phyloP scores from a whole-genome alignment of 805 yeast species.

The Wickerhamiella hasegawae region DNA sequence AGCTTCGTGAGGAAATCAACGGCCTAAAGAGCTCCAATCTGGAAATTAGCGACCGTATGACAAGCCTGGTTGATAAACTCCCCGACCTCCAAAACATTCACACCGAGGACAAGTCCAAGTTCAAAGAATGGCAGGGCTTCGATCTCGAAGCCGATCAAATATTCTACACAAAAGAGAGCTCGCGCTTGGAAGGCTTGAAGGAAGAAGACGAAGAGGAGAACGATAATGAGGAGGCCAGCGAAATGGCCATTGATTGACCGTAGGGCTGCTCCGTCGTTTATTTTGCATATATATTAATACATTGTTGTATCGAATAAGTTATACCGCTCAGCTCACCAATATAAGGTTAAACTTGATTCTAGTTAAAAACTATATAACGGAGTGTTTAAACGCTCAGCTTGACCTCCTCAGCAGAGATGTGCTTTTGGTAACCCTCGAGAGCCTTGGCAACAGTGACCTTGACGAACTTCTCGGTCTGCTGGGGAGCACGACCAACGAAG shows the following conservation, averaged over 20 bases:
- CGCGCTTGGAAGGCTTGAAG: not conserved
- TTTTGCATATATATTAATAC: not conserved
- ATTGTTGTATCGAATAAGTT: too few relatives aligned
- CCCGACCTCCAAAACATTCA: too few relatives aligned
- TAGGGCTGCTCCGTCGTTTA: not conserved
- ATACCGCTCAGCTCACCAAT: too few relatives aligned
- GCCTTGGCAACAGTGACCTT: constrained; percentile 73
- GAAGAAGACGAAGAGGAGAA: not conserved
- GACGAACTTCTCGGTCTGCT: constrained; percentile 90
- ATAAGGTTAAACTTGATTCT: too few relatives aligned
- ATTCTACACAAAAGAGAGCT: not conserved
- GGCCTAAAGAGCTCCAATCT: constrained; percentile 26
- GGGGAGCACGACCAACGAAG: constrained; percentile 96
- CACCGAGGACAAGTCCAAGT: not conserved
- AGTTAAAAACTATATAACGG: not conserved
- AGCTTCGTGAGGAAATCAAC: constrained; percentile 15
- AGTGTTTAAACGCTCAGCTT: constrained; percentile 53
- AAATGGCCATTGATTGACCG: not conserved
- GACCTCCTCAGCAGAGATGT: constrained; percentile 51
- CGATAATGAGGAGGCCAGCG: not conserved
- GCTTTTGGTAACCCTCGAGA: constrained; percentile 44
- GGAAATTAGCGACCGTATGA: constrained; percentile 21
- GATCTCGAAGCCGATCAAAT: not conserved
- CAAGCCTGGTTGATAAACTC: not conserved
- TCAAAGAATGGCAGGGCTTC: not conserved